These are phyloP conservation scores for Eleusine indica DNA, from an alignment of 176 grass and related monocot species.

Conservation along the genomic window DNA sequence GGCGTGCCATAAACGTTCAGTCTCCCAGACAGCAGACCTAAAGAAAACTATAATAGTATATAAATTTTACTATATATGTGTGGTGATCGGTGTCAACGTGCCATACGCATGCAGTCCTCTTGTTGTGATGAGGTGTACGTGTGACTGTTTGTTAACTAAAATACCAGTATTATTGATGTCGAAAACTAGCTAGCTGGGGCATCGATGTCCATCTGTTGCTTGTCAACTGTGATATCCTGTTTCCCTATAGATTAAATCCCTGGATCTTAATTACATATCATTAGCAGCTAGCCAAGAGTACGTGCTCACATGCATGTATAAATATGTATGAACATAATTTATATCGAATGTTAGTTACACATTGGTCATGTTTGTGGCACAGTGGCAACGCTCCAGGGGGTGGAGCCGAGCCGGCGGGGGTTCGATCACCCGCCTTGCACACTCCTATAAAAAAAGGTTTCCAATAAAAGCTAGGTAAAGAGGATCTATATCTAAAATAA, in stretches of 20 bases:
- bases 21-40: neutral
- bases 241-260: neutral
- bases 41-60: neutral
- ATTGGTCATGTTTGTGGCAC: too few relatives aligned
- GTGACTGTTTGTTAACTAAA: neutral
- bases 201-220: neutral
- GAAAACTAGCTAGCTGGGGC: neutral
- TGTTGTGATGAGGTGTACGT: neutral
- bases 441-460: too few relatives aligned
- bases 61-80: neutral
- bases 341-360: neutral
- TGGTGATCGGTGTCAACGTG: neutral
- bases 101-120: neutral
- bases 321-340: neutral
- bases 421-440: too few relatives aligned
- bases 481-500: too few relatives aligned
- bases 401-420: too few relatives aligned
- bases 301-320: neutral
- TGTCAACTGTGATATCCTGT: neutral
- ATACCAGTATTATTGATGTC: neutral
- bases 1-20: too few relatives aligned
- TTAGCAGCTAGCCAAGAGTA: neutral
- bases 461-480: too few relatives aligned
- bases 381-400: too few relatives aligned
- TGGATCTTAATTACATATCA: too few relatives aligned